Conservation (phyloP, 1,284 basidiomycete genomes). For the Moniliella sp. region DNA sequence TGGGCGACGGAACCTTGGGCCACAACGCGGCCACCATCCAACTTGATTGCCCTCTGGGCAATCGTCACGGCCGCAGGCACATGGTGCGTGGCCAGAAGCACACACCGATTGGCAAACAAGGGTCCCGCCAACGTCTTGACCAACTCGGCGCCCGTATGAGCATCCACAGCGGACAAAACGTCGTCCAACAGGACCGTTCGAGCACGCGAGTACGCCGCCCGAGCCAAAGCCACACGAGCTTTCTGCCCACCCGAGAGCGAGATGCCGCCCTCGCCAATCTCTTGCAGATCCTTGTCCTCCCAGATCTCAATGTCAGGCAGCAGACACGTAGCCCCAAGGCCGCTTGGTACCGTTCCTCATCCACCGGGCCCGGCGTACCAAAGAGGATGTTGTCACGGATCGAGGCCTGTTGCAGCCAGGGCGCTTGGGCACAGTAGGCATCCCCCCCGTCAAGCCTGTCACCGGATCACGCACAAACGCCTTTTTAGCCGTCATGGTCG, state of each 20-base stretch:
- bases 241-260: slow-evolving; percentile 26
- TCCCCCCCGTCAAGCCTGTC: too few species aligned
- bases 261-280: slow-evolving; percentile 8
- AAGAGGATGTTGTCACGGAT: too few species aligned
- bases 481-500: too few species aligned
- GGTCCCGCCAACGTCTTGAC: slow-evolving; percentile 48
- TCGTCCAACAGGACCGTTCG: slow-evolving; percentile 22
- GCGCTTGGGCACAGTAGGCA: too few species aligned
- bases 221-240: slow-evolving; percentile 17
- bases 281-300: slow-evolving; percentile 18
- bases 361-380: too few species aligned
- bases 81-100: slow-evolving; percentile 58
- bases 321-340: slow-evolving; percentile 15
- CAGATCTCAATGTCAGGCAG: slow-evolving; percentile 11
- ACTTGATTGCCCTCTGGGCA: too few species aligned
- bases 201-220: slow-evolving; percentile 21
- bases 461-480: too few species aligned
- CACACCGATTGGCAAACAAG: slow-evolving; percentile 47
- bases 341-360: slow-evolving; percentile 11
- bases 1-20: too few species aligned
- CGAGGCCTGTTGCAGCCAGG: too few species aligned
- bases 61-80: background rate
- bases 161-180: slow-evolving; percentile 41
- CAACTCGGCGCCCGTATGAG: slow-evolving; percentile 43
- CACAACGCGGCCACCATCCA: too few species aligned